Conservation (phyloP, 75 land plant genomes). For the Cunninghamia lanceolata region DNA sequence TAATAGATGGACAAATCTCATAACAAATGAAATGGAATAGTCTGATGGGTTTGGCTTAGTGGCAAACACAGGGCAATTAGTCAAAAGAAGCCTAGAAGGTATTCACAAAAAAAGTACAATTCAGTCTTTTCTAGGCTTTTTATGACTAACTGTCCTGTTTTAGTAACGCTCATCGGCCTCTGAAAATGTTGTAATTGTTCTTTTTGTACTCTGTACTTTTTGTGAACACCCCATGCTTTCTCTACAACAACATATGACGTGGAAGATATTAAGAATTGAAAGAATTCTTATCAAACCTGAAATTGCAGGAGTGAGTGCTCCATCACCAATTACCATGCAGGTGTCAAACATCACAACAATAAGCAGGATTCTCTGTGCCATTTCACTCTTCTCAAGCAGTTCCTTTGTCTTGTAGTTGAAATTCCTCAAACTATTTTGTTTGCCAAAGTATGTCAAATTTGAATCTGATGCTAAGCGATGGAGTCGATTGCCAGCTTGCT, state of each 20-base stretch:
- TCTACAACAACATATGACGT: neutral
- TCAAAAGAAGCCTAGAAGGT: too few species aligned
- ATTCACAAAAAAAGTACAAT: too few species aligned
- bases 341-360: constrained; percentile 51
- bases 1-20: neutral
- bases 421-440: constrained; percentile 1
- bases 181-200: too few species aligned
- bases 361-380: constrained; percentile 31
- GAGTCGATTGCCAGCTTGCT: constrained; percentile 2
- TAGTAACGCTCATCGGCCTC: too few species aligned
- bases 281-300: constrained; percentile 36
- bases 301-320: constrained; percentile 68
- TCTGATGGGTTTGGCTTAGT: too few species aligned
- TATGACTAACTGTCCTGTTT: too few species aligned
- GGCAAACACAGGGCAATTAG: too few species aligned
- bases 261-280: too few species aligned
- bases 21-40: neutral
- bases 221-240: too few species aligned
- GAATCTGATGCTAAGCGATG: constrained; percentile 18
- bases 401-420: constrained; percentile 15
- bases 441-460: constrained; percentile 18
- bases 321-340: constrained; percentile 75
- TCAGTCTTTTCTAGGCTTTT: too few species aligned
- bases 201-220: too few species aligned
- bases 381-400: constrained; percentile 24